A percentile compares a stretch with the other conserved stretches of the same genome.
phyloP scores from a whole-genome alignment of 352 stramenopile species.

The Globisporangium alternatum region DNA sequence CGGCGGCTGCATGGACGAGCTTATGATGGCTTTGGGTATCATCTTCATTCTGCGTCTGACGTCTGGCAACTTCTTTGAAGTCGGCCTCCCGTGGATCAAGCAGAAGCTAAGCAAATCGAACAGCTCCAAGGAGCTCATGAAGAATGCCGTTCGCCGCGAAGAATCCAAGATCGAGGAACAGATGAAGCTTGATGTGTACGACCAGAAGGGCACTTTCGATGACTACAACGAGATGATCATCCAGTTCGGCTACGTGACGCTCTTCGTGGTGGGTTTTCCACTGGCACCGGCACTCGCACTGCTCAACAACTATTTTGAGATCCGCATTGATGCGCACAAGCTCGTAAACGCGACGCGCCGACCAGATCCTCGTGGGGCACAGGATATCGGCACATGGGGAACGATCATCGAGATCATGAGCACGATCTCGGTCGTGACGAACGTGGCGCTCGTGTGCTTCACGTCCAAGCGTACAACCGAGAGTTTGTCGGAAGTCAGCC shows the following conservation, averaged over 20 bases:
- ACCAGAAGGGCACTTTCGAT: slow-evolving; percentile 75
- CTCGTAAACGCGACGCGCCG: slow-evolving; percentile 71
- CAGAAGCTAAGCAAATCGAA: slow-evolving; percentile 33
- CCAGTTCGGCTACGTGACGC: slow-evolving; percentile 90
- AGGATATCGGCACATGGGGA: slow-evolving; percentile 93
- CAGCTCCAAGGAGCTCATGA: slow-evolving; percentile 25
- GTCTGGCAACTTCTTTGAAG: slow-evolving; percentile 79
- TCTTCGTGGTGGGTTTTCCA: slow-evolving; percentile 93
- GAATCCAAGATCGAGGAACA: slow-evolving; percentile 55
- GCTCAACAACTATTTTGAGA: slow-evolving; percentile 92
- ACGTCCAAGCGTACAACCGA: slow-evolving; percentile 70
- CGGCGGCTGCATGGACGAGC: slow-evolving; percentile 71
- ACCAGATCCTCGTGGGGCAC: slow-evolving; percentile 64
- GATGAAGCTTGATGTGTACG: slow-evolving; percentile 62
- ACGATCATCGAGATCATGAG: slow-evolving; percentile 88
- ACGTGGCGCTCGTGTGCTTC: slow-evolving; percentile 92
- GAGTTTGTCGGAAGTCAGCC: slow-evolving; percentile 36
- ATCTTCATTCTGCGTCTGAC: slow-evolving; percentile 72
- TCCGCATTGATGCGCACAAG: slow-evolving; percentile 88
- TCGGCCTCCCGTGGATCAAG: slow-evolving; percentile 71
- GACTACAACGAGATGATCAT: slow-evolving; percentile 90
- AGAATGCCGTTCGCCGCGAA: slow-evolving; percentile 34
- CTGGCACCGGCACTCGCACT: slow-evolving; percentile 87
- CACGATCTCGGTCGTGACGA: slow-evolving; percentile 89
- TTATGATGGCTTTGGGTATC: slow-evolving; percentile 72